Conservation (phyloP, 1,284 basidiomycete species). For the Xerocomus nothofagi region DNA sequence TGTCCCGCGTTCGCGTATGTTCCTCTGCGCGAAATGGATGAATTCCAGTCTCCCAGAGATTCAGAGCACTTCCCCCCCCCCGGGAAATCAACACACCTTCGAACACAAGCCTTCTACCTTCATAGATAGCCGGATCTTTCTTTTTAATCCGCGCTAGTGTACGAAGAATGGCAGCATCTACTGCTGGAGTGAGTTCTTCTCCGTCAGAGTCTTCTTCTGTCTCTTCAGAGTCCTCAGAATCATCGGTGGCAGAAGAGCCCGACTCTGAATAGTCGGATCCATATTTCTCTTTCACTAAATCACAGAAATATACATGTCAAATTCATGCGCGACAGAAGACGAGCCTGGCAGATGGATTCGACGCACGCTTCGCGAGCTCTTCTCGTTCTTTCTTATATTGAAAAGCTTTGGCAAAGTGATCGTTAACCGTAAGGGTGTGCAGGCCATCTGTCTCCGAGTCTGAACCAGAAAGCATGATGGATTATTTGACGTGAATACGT, state of each 20-base stretch:
- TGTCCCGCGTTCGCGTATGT: slow-evolving; percentile 45
- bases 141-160: slow-evolving; percentile 86
- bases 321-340: background rate
- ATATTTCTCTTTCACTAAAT: slow-evolving; percentile 81
- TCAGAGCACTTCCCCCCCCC: background rate
- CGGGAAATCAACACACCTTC: slow-evolving; percentile 51
- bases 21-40: slow-evolving; percentile 53
- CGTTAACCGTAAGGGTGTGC: slow-evolving; percentile 70
- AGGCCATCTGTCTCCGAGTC: slow-evolving; percentile 47
- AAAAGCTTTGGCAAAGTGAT: slow-evolving; percentile 82
- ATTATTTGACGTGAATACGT: background rate
- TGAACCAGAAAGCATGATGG: slow-evolving; percentile 44
- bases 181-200: slow-evolving; percentile 89
- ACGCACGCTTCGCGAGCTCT: slow-evolving; percentile 75
- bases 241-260: slow-evolving; percentile 68
- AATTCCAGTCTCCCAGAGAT: background rate
- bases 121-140: slow-evolving; percentile 85
- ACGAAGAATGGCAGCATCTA: slow-evolving; percentile 93
- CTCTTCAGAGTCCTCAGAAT: slow-evolving; percentile 72
- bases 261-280: slow-evolving; percentile 64
- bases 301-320: background rate
- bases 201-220: slow-evolving; percentile 95
- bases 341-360: background rate
- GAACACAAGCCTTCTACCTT: slow-evolving; percentile 70
- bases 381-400: slow-evolving; percentile 80